A percentile compares a stretch with the other conserved stretches of the same genome.
These are phyloP conservation scores for Coniochaeta sp. DNA, from an alignment of 2,329 filamentous ascomycete species.

Conservation along the genomic window DNA sequence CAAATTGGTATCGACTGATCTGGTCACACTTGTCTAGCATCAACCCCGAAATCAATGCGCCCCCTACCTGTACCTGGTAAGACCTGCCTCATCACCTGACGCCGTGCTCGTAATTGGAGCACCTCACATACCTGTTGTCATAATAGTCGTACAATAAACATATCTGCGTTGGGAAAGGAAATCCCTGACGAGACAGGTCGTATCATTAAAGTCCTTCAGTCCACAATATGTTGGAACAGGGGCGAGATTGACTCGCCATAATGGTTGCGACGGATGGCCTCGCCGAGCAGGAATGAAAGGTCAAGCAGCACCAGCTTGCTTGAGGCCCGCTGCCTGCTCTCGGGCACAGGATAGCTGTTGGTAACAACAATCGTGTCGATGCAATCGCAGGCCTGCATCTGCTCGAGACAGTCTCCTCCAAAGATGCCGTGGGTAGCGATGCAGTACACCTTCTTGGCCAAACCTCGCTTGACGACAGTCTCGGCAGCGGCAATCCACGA, in stretches of 20 bases:
- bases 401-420: conserved; percentile 78
- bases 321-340: conserved; percentile 60
- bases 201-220: conserved; percentile 22
- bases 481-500: conserved; percentile 98
- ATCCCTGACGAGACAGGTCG: neutral
- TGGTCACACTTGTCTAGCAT: neutral
- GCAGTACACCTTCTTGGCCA: conserved; percentile 90
- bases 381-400: conserved; percentile 86
- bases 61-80: neutral
- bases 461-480: conserved; percentile 87
- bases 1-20: neutral
- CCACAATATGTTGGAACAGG: conserved; percentile 59
- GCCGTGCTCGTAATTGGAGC: conserved; percentile 4
- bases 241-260: conserved; percentile 79
- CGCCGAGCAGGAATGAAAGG: conserved; percentile 77
- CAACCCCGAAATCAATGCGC: neutral
- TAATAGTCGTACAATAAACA: conserved; percentile 13
- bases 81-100: neutral
- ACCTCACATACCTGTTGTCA: conserved; percentile 11
- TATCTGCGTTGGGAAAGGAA: neutral
- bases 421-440: conserved; percentile 97
- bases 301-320: conserved; percentile 87
- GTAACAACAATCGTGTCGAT: conserved; percentile 94
- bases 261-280: conserved; percentile 92
- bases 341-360: conserved; percentile 89